Percentiles rank a stretch among this genome's conserved stretches.
These are phyloP conservation scores for Candida sakaeoensis DNA, from an alignment of 805 yeast species.

Conservation along the genomic window DNA sequence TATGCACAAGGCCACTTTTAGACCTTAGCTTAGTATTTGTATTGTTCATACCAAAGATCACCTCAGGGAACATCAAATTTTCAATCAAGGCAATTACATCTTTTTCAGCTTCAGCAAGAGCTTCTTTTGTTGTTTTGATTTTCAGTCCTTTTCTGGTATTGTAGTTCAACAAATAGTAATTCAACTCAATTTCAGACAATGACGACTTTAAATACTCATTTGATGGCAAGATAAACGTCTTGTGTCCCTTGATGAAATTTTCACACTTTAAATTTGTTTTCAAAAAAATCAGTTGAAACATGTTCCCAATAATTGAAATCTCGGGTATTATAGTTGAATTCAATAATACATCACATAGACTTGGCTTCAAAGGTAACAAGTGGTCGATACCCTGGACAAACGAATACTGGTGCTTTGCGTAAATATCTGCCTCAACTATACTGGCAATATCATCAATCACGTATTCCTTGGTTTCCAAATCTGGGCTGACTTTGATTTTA, in stretches of 20 bases:
- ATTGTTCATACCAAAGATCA: slow-evolving; percentile 29
- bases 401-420: slow-evolving; percentile 61
- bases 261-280: slow-evolving; percentile 22
- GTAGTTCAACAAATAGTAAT: slow-evolving; percentile 27
- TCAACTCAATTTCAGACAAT: slow-evolving; percentile 22
- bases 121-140: slow-evolving; percentile 26
- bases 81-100: slow-evolving; percentile 27
- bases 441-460: slow-evolving; percentile 41
- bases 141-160: slow-evolving; percentile 15
- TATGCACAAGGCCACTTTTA: slow-evolving; percentile 3
- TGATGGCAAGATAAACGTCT: slow-evolving; percentile 34
- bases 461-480: slow-evolving; percentile 24
- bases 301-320: slow-evolving; percentile 22
- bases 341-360: slow-evolving; percentile 34
- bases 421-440: slow-evolving; percentile 55
- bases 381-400: slow-evolving; percentile 62
- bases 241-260: slow-evolving; percentile 20
- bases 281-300: slow-evolving; percentile 26
- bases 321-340: slow-evolving; percentile 9
- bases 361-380: slow-evolving; percentile 34
- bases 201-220: slow-evolving; percentile 24
- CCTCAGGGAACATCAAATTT: slow-evolving; percentile 22
- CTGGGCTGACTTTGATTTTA: slow-evolving; percentile 22
- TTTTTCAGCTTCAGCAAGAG: slow-evolving; percentile 25
- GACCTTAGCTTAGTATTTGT: slow-evolving; percentile 13